phyloP scores from a whole-genome alignment of 371 early-diverging fungal species.

The Fennellomyces sp. region DNA sequence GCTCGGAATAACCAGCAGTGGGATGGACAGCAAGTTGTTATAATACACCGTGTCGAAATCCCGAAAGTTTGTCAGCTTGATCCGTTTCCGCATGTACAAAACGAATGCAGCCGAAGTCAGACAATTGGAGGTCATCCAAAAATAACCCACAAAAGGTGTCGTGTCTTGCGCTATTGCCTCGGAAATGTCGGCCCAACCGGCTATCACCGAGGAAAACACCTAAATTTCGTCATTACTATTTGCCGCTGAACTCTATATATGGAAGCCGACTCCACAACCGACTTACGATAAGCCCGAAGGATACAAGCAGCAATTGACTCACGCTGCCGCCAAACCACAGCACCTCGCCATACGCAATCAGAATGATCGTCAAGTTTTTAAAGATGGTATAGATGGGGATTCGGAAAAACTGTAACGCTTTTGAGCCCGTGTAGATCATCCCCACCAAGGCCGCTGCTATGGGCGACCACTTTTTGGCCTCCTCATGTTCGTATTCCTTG shows the following conservation, averaged over 20 bases:
- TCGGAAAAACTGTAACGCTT: conserved; percentile 86
- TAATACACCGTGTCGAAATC: conserved; percentile 97
- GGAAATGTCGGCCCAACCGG: conserved; percentile 79
- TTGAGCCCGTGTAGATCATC: conserved; percentile 99
- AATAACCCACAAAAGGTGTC: conserved; percentile 69
- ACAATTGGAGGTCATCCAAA: conserved; percentile 89
- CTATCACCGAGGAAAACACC: conserved; percentile 87
- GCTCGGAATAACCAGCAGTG: conserved; percentile 79
- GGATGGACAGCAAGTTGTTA: conserved; percentile 91
- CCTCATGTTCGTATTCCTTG: conserved; percentile 65
- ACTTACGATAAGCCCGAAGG: conserved; percentile 88
- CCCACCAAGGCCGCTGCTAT: conserved; percentile 84
- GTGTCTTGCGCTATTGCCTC: conserved; percentile 34
- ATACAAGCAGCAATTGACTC: conserved; percentile 75
- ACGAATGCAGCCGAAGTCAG: conserved; percentile 90
- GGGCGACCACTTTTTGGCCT: conserved; percentile 84
- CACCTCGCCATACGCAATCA: conserved; percentile 94
- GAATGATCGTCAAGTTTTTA: conserved; percentile 98
- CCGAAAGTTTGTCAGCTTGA: conserved; percentile 83
- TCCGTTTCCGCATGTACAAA: conserved; percentile 88
- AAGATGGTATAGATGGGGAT: conserved; percentile 98
- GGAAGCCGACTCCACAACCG: background rate
- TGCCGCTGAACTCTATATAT: background rate
- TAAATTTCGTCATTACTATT: conserved; percentile 15
- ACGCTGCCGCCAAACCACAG: conserved; percentile 81